Base-by-base conservation (phyloP, 2,329 filamentous ascomycete genomes). In the Beauveria bassiana region DNA sequence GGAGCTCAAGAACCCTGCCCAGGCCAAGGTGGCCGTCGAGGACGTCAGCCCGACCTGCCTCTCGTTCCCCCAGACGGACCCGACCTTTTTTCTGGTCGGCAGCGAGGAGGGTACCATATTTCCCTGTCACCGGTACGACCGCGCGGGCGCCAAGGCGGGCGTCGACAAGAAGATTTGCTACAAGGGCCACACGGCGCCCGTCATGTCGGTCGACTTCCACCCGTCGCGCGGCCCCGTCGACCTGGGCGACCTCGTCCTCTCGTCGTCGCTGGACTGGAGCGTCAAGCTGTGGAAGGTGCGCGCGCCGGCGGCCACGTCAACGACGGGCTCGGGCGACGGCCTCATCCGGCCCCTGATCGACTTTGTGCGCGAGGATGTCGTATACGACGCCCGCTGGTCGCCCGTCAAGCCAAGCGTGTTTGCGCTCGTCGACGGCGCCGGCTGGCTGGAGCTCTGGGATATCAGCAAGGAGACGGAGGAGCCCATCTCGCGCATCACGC, bases 31-130 rank as follows among this genome's bases (percentile, higher is more conserved):
- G 14, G 73, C 73, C 9, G 93, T 92, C 5, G 96, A 99, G 75
- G 95, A 99, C 70, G 86, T 99, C 55, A 92, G 92, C 60, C 95
- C 96, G 2, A 96, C 91, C 0, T 96, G 90, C 74, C 90, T 99
- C 77, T 90, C 91, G 18, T 99, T 99, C 77, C 95, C 95, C 0
- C 87, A 93, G 69, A 89, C 92, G 0, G 96, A 99, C 70, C 95
- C 95, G 3, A 99, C 95, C 0, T 98, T 96, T 75, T 99, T 99
- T 80, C 86, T 99, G 3, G 90, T 96, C 40, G 95, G 96, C 46
- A 96, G 93, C 31, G 95, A 99, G 77, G 95, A 99, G 78, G 96
- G 96, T 56, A 88, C 88, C 52, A 97, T 99, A 65, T 96, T 95
- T 75, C 93, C 95, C 0, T 97, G 96, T 72, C 95, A 99, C 74